Evolutionary conservation across 129 eudicot genomes (phyloP), one percentile per base, ranked within the genome.

Genomic region (Flaveria linearis): DNA sequence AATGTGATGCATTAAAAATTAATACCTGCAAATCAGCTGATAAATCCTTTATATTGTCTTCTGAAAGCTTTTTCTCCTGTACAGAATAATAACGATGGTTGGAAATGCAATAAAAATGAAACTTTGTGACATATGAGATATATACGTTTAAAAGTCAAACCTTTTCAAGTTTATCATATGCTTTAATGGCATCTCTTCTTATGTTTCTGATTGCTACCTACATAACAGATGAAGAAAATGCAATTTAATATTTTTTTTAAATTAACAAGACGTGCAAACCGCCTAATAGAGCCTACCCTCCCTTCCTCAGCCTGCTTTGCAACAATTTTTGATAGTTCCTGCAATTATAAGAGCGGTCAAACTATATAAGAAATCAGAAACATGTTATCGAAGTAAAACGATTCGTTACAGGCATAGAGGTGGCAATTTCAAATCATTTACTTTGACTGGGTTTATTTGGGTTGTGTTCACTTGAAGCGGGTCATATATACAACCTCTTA

Each of bases 31-130:
- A 83, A 87, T 91, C 98, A 85, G 82, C 81, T 1, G 96, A 78
- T 22, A 91, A 85, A 82, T 91, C 98, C 85, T 89, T 94, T 45
- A 89, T 86, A 80, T 87, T 87, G 85, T 94, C 98, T 86, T 94
- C 98, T 17, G 98, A 94, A 72, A 91, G 90, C 83, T 94, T 94
- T 85, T 94, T 94, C 86, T 94, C 98, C 98, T 94, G 87, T 69
- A 74, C 7, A 66, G 42, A 6, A 53, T 67, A 68, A 65, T 8
- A 10, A 72, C 1, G 33, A 74, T 53, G 9, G 63, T 26, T 53
- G 7, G 43, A 80, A 66, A 7, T 23, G 43, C 68, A 15, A 73
- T 53, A 74, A 30, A 57, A 5, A 73, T 55, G 42, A 66, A 43
- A 17, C 0, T 9, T 16, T 17, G 12, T 45, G 51, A 74, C 64